Evolutionary conservation across 371 early-diverging fungal genomes (phyloP).

Genomic region (Fennellomyces sp.): DNA sequence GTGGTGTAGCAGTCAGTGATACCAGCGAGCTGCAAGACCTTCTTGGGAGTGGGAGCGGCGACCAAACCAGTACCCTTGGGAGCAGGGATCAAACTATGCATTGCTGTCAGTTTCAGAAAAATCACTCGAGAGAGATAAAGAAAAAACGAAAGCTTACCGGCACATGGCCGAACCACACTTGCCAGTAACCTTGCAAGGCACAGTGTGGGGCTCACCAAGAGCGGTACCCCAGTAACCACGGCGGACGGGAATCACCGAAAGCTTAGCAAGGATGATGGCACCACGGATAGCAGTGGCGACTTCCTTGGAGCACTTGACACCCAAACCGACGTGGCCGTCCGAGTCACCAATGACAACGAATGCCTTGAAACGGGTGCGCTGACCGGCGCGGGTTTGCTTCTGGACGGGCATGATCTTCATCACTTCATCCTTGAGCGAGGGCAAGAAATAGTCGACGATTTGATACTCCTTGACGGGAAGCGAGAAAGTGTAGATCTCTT

Average conservation of each 20-base stretch:
- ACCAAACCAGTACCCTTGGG: conserved; percentile 99
- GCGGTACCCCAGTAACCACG: conserved; percentile 98
- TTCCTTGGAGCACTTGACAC: conserved; percentile 99
- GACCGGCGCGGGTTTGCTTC: conserved; percentile 99
- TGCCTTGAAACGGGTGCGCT: conserved; percentile 99
- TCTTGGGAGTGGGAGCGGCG: conserved; percentile 95
- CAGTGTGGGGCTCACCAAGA: conserved; percentile 74
- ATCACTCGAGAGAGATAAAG: not conserved
- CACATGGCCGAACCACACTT: conserved; percentile 81
- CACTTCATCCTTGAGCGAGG: conserved; percentile 97
- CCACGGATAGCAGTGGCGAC: conserved; percentile 97
- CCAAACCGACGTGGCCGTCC: conserved; percentile 97
- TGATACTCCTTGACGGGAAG: conserved; percentile 99
- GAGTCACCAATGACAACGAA: conserved; percentile 98
- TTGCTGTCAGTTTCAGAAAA: not conserved
- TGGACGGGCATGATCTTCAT: conserved; percentile 99
- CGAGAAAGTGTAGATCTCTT: conserved; percentile 94
- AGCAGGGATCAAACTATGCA: conserved; percentile 86
- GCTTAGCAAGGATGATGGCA: conserved; percentile 97
- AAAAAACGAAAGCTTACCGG: conserved; percentile 37
- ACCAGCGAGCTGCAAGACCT: conserved; percentile 97
- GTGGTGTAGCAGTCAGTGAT: conserved; percentile 97
- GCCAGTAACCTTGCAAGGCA: conserved; percentile 29
- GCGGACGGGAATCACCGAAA: conserved; percentile 95
- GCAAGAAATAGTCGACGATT: conserved; percentile 95